Conservation (phyloP, 192 early-diverging fungal species). For the Bifiguratus adelaidae region DNA sequence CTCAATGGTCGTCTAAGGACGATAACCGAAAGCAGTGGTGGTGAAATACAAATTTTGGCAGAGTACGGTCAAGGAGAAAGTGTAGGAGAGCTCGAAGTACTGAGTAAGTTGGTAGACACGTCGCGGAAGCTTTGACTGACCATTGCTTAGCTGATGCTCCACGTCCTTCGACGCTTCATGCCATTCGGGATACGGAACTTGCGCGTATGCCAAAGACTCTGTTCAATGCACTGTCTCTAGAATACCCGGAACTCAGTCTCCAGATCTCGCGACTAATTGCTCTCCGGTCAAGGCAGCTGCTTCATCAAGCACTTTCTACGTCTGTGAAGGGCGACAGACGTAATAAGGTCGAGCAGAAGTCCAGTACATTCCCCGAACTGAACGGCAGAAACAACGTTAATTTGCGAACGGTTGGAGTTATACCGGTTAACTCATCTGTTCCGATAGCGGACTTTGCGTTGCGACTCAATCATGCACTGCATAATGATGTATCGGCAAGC, state of each 20-base stretch:
- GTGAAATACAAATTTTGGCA: conserved; percentile 68
- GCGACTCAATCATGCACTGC: conserved; percentile 62
- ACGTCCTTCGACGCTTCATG: conserved; percentile 82
- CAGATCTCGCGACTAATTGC: conserved; percentile 88
- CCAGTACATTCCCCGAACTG: conserved; percentile 10
- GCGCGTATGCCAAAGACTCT: conserved; percentile 92
- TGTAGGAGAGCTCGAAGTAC: conserved; percentile 89
- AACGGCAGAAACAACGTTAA: conserved; percentile 80
- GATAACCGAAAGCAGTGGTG: conserved; percentile 55
- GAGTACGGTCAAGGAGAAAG: conserved; percentile 96
- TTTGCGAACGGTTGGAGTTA: conserved; percentile 86
- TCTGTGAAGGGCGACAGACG: background rate
- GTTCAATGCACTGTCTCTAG: conserved; percentile 81
- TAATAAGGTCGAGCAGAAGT: no score
- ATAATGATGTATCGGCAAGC: conserved; percentile 48
- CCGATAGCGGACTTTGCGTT: conserved; percentile 86
- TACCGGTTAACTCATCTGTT: conserved; percentile 75
- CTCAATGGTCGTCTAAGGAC: conserved; percentile 87
- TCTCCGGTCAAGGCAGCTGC: conserved; percentile 40
- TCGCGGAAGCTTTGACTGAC: background rate
- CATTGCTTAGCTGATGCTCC: conserved; percentile 32
- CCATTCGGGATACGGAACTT: conserved; percentile 94
- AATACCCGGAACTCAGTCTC: conserved; percentile 87
- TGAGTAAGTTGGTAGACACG: conserved; percentile 37
- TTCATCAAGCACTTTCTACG: conserved; percentile 18